A percentile compares a stretch with the other conserved stretches of the same genome.
These are phyloP conservation scores for Trichoderma asperelloides DNA, from an alignment of 495 filamentous ascomycete species.

Conservation along the genomic window DNA sequence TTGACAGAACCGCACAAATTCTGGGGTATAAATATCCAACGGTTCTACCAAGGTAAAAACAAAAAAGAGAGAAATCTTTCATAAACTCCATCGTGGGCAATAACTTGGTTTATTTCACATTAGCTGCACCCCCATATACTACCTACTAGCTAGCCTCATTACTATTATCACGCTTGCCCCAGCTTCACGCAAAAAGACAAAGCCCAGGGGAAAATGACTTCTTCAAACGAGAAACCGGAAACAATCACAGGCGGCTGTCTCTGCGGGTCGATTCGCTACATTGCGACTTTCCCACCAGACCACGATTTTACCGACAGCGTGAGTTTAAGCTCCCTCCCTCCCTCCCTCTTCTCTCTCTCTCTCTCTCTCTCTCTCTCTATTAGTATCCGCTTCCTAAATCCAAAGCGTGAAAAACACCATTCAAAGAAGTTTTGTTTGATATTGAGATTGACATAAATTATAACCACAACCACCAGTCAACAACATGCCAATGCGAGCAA, in stretches of 20 bases:
- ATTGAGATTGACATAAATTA: no score
- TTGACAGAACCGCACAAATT: background rate
- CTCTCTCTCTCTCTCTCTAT: no score
- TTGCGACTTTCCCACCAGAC: constrained; percentile 16
- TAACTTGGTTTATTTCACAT: background rate
- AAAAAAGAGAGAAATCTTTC: background rate
- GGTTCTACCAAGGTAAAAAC: no score
- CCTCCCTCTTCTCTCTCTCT: background rate
- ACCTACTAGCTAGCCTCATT: background rate
- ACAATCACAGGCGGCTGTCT: constrained; percentile 25
- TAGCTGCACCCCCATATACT: no score
- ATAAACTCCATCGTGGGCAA: no score
- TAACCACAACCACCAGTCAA: constrained; percentile 13
- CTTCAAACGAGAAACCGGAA: constrained; percentile 15
- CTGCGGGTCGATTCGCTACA: constrained; percentile 21
- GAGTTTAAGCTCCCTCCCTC: constrained; percentile 4
- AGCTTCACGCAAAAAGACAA: background rate
- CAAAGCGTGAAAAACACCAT: constrained; percentile 3
- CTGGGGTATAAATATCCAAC: background rate
- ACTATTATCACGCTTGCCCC: background rate
- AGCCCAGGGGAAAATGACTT: background rate
- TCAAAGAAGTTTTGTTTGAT: background rate
- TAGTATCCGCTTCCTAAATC: background rate
- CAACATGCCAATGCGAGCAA: constrained; percentile 25
- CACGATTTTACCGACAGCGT: constrained; percentile 23